Conservation (phyloP, 2,329 filamentous ascomycete genomes). For the Ceratocystis lukuohia region DNA sequence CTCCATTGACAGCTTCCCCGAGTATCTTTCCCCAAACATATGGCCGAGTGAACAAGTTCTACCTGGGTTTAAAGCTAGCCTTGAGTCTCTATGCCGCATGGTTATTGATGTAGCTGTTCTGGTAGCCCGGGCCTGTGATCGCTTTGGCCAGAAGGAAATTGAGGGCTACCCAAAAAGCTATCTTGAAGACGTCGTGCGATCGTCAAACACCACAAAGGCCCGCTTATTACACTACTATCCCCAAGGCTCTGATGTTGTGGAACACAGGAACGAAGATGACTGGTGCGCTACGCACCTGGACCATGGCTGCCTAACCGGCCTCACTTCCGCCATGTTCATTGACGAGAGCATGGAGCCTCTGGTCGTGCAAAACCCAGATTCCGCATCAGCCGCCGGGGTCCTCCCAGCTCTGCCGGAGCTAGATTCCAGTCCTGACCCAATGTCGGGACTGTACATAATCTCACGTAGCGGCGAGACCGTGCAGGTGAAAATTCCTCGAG, state of each 20-base stretch:
- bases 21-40: conserved; percentile 80
- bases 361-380: conserved; percentile 25
- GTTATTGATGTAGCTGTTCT: conserved; percentile 83
- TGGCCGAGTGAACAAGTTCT: conserved; percentile 63
- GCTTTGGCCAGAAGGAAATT: conserved; percentile 68
- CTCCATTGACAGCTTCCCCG: conserved; percentile 54
- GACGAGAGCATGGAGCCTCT: conserved; percentile 49
- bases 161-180: conserved; percentile 63
- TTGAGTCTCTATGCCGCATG: conserved; percentile 64
- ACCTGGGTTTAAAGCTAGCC: conserved; percentile 58
- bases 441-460: conserved; percentile 85
- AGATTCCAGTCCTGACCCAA: conserved; percentile 61
- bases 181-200: conserved; percentile 73
- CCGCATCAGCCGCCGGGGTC: conserved; percentile 22
- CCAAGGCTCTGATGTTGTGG: conserved; percentile 30
- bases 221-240: conserved; percentile 89
- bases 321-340: conserved; percentile 93
- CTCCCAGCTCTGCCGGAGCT: conserved; percentile 54
- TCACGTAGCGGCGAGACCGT: conserved; percentile 68
- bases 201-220: conserved; percentile 80
- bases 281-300: conserved; percentile 91
- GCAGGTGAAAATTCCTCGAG: conserved; percentile 83
- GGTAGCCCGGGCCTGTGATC: conserved; percentile 81
- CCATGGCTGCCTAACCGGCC: conserved; percentile 82
- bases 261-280: conserved; percentile 53